These are phyloP conservation scores for Candida gorgasii DNA, from an alignment of 805 yeast genomes.

Conservation along the genomic window DNA sequence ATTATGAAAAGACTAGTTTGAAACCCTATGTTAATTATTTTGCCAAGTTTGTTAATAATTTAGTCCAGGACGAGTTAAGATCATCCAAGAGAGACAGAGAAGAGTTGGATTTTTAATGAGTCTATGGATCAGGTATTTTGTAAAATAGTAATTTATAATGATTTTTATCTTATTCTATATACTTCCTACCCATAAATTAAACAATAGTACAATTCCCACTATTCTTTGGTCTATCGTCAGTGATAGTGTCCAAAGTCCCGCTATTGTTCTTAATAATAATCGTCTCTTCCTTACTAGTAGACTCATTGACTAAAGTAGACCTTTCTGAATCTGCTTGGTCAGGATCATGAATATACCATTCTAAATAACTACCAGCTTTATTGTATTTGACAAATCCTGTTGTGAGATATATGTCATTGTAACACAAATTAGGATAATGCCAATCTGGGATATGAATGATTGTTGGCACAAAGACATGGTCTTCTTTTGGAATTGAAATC, in stretches of 20 bases:
- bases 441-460: constrained; percentile 67
- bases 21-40: constrained; percentile 72
- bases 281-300: constrained; percentile 24
- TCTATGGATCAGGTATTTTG: neutral
- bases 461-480: constrained; percentile 42
- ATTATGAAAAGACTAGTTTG: constrained; percentile 66
- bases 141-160: too few species aligned
- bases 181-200: neutral
- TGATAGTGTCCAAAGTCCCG: constrained; percentile 32
- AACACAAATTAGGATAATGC: constrained; percentile 59
- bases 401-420: constrained; percentile 49
- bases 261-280: constrained; percentile 39
- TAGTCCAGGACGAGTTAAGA: constrained; percentile 56
- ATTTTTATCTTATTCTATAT: neutral
- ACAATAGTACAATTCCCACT: constrained; percentile 4
- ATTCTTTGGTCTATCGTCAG: constrained; percentile 5
- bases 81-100: constrained; percentile 33
- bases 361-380: constrained; percentile 53
- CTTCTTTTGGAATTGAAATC: constrained; percentile 25
- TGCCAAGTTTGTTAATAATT: constrained; percentile 56
- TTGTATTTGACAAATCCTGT: constrained; percentile 60
- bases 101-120: constrained; percentile 31
- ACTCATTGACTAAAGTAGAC: constrained; percentile 13
- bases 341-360: constrained; percentile 60
- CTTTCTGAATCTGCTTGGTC: constrained; percentile 12